Evolutionary conservation across 805 yeast genomes (phyloP).

Genomic region (Candida ficus): DNA sequence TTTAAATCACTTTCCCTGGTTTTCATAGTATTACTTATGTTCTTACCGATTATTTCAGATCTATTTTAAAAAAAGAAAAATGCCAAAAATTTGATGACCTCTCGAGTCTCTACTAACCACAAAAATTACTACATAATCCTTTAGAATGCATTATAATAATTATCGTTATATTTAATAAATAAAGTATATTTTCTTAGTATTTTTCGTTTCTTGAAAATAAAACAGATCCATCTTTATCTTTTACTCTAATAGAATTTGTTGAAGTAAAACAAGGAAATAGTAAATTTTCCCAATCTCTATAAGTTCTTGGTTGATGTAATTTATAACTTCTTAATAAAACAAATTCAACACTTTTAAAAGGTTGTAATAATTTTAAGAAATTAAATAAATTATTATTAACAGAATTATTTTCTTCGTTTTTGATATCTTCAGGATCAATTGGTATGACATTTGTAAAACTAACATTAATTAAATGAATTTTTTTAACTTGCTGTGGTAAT

Average conservation of each 20-base stretch:
- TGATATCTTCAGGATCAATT: conserved; percentile 22
- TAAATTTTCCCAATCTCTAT: conserved; percentile 34
- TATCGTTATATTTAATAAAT: no score
- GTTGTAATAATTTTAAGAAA: conserved; percentile 28
- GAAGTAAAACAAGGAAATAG: conserved; percentile 31
- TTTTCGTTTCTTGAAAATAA: conserved; percentile 29
- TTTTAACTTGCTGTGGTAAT: conserved; percentile 13
- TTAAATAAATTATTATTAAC: conserved; percentile 34
- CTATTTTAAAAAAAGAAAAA: no score
- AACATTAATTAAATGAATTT: conserved; percentile 18
- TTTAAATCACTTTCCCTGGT: no score
- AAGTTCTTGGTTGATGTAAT: conserved; percentile 32
- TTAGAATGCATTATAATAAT: no score
- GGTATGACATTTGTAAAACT: conserved; percentile 24
- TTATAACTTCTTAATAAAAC: conserved; percentile 32
- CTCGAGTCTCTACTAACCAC: no score
- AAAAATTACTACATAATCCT: no score
- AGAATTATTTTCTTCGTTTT: conserved; percentile 23
- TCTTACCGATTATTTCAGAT: not conserved
- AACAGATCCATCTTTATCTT: conserved; percentile 36
- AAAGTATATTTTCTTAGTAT: not conserved
- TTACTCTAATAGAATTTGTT: conserved; percentile 30
- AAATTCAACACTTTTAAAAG: conserved; percentile 31
- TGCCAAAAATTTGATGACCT: no score
- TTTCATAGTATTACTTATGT: not conserved